These are phyloP conservation scores for Scalesia atractyloides DNA, from an alignment of 129 eudicot genomes.

Conservation along the genomic window DNA sequence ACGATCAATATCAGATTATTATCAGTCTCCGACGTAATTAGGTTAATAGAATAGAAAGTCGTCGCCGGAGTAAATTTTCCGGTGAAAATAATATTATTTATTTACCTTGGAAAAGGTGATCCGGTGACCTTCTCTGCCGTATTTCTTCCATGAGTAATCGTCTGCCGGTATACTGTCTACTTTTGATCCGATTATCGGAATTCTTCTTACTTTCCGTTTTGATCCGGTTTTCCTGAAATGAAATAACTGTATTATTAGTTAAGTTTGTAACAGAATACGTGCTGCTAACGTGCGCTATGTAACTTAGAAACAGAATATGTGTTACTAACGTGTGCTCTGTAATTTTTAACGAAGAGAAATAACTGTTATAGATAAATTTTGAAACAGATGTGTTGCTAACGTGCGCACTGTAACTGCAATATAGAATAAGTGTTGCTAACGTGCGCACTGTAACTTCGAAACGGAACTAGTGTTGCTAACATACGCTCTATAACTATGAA, in stretches of 20 bases:
- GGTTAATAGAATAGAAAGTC: not conserved
- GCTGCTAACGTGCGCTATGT: no score
- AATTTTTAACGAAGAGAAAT: not conserved
- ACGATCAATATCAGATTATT: not conserved
- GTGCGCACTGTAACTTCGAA: no score
- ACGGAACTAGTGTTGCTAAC: no score
- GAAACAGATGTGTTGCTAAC: not conserved
- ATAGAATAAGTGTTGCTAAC: not conserved
- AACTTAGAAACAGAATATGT: not conserved
- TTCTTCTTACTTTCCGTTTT: constrained; percentile 37
- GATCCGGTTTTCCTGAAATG: constrained; percentile 46
- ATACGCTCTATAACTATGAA: not conserved
- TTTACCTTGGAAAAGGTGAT: constrained; percentile 67
- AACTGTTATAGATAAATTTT: not conserved
- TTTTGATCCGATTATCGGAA: constrained; percentile 63
- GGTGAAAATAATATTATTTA: not conserved
- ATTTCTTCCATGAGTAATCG: constrained; percentile 81
- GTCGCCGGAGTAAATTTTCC: not conserved
- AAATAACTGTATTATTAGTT: not conserved
- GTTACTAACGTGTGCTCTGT: constrained; percentile 13
- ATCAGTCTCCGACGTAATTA: not conserved
- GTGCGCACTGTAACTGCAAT: no score
- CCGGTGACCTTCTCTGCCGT: constrained; percentile 79
- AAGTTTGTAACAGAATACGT: not conserved
- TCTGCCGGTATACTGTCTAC: constrained; percentile 75